Evolutionary conservation across 106 monocot genomes (phyloP).

Genomic region (Platanthera zijinensis): DNA sequence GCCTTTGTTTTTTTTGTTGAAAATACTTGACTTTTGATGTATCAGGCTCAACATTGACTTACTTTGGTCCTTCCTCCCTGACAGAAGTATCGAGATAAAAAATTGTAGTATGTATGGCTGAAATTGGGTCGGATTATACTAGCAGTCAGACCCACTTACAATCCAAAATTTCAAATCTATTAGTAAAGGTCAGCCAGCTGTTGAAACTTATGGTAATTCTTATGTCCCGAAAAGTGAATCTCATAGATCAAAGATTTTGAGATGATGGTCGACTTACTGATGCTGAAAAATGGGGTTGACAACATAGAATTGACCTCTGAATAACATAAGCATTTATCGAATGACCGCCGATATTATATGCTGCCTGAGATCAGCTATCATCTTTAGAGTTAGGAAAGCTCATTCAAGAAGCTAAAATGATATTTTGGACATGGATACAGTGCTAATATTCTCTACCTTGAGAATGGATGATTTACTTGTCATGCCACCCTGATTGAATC

Average conservation of each 20-base stretch:
- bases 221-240: no score
- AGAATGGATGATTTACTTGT: slow-evolving; percentile 37
- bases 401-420: not conserved
- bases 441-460: slow-evolving; percentile 37
- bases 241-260: not conserved
- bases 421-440: not conserved
- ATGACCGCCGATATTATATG: slow-evolving; percentile 70
- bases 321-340: slow-evolving; percentile 64
- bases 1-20: no score
- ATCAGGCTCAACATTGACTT: no score
- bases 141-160: no score
- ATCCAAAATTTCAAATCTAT: not conserved
- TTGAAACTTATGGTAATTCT: not conserved
- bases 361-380: slow-evolving; percentile 37
- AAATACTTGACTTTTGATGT: no score
- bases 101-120: no score
- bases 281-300: slow-evolving; percentile 45
- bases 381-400: not conserved
- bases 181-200: not conserved
- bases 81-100: no score
- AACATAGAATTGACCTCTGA: slow-evolving; percentile 56
- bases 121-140: no score
- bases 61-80: no score
- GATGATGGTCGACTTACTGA: slow-evolving; percentile 15
- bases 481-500: slow-evolving; percentile 40